Evolutionary conservation across 1,284 basidiomycete genomes (phyloP), one percentile per base, ranked within the genome.

Genomic region (Leccinum pallidistipes): DNA sequence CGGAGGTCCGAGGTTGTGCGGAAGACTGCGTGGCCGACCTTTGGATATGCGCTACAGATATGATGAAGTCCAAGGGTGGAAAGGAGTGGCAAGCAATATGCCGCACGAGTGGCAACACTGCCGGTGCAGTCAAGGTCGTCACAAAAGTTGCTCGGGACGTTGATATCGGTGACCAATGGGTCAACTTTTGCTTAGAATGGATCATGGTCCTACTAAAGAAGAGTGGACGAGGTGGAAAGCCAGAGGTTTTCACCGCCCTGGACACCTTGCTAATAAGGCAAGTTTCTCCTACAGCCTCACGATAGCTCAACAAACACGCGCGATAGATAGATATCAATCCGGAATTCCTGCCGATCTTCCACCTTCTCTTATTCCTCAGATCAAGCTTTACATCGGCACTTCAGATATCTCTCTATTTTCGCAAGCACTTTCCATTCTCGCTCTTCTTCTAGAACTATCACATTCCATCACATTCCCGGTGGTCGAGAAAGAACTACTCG

Each of bases 41-140:
- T 5, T 91, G 98, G 83, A 84, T 94, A 40, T 88, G 88, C 65
- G 93, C 94, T 10, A 90, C 91, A 0, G 93, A 95, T 57, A 78
- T 86, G 16, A 79, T 88, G 50, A 81, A 74, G 66, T 72, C 75
- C 2, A 89, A 88, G 71, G 82, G 83, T 54, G 80, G 83, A 55
- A 86, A 83, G 64, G 91, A 93, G 66, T 93, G 91, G 91, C 88
- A 90, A 52, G 85, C 84, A 5, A 87, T 98, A 59, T 91, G 97
- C 69, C 83, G 88, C 52, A 83, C 86, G 4, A 86, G 89, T 2
- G 89, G 96, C 1, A 84, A 87, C 66, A 86, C 86, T 4, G 86
- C 89, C 16, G 84, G 86, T 47, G 86, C 88, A 18, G 87, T 93
- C 55, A 86, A 80, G 68, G 88, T 91, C 18, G 85, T 92, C 38